Conservation (phyloP, 768 basidiomycete species). For the Mycena olivaceomarginata region DNA sequence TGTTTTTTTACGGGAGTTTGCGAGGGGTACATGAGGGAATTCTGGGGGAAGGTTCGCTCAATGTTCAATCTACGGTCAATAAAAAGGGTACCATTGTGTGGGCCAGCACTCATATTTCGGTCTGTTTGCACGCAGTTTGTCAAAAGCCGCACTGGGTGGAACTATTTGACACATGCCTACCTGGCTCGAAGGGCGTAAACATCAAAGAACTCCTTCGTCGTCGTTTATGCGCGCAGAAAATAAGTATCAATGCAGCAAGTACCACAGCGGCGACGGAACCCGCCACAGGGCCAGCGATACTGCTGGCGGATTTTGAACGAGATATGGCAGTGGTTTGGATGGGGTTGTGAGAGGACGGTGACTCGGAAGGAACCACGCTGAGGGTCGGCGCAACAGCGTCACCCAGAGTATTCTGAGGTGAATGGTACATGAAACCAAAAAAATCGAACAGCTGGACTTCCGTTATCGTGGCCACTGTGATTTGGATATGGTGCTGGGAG, state of each 20-base stretch:
- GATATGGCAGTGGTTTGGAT: background rate
- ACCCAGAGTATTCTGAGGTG: background rate
- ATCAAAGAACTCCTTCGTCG: background rate
- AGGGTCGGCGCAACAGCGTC: background rate
- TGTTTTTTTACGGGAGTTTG: too few relatives aligned
- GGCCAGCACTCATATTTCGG: too few relatives aligned
- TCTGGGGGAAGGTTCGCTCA: too few relatives aligned
- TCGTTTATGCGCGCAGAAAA: background rate
- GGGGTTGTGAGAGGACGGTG: background rate
- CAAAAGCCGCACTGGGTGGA: too few relatives aligned
- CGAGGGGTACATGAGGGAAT: too few relatives aligned
- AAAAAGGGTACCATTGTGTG: too few relatives aligned
- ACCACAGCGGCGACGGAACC: background rate
- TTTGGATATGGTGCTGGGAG: conserved; percentile 1
- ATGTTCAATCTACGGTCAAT: too few relatives aligned
- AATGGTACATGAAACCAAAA: conserved; percentile 8
- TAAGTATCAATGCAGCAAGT: background rate
- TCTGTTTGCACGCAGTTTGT: too few relatives aligned
- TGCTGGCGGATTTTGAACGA: too few relatives aligned
- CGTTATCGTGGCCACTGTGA: background rate
- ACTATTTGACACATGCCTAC: background rate
- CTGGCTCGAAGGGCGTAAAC: too few relatives aligned
- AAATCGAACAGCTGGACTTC: conserved; percentile 6
- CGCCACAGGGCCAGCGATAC: background rate
- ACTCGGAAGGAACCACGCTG: background rate